Percentiles rank a stretch among this genome's conserved stretches.
phyloP scores from a whole-genome alignment of 306 rosid genomes.

The Nissolia schottii region DNA sequence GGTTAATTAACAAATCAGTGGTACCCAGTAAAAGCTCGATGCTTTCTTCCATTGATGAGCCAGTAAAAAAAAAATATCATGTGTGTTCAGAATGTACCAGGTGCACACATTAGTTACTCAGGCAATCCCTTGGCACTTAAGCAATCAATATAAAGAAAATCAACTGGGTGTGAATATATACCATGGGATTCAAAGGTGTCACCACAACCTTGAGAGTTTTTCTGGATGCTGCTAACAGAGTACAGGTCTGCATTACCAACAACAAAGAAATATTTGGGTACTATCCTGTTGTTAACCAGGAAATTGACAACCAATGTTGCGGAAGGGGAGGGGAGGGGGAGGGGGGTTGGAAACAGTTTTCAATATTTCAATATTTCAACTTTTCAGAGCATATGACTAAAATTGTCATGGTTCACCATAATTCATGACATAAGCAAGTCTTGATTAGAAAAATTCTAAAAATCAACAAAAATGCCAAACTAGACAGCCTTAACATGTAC shows the following conservation, averaged over 20 bases:
- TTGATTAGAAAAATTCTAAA: background rate
- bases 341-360: background rate
- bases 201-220: slow-evolving; percentile 23
- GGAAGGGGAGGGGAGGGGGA: background rate
- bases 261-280: slow-evolving; percentile 5
- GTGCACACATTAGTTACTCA: slow-evolving; percentile 1
- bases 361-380: background rate
- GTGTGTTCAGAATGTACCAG: background rate
- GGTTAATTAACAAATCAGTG: slow-evolving; percentile 18
- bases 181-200: slow-evolving; percentile 23
- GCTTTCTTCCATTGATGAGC: background rate
- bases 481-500: background rate
- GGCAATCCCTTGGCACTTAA: slow-evolving; percentile 2
- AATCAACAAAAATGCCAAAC: background rate
- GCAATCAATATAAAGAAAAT: slow-evolving; percentile 14
- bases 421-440: slow-evolving; percentile 1
- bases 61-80: background rate
- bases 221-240: slow-evolving; percentile 19
- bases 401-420: background rate
- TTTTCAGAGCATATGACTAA: background rate
- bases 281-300: background rate
- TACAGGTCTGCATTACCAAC: slow-evolving; percentile 26
- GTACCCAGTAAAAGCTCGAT: background rate
- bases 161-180: slow-evolving; percentile 23
- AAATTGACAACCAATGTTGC: background rate